Base-by-base conservation (phyloP, 805 yeast genomes). In the Ogataea salicorniae region DNA sequence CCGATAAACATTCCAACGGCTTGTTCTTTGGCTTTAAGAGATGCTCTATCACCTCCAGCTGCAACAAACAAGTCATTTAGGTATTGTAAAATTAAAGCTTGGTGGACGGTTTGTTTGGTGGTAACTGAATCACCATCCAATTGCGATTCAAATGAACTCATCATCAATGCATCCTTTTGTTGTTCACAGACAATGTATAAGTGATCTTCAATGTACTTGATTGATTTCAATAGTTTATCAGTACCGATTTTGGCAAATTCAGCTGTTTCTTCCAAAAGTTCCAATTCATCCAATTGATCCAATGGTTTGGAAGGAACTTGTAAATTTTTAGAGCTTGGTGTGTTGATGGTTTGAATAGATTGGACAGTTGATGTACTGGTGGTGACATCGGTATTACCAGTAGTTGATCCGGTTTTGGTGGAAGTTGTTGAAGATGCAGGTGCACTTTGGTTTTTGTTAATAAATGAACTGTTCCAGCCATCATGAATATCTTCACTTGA, bases 401-500 rank as follows among this genome's bases (percentile, higher is more conserved):
- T 43, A 20, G 59, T 53, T 16, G 66, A 16, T 1, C 59, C 39
- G 1, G 57, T 35, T 3, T 48, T 26, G 16, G 45, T 42, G 1
- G 39, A 22, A 1, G 49, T 44, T 9, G 47, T 34, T 1, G 55
- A 54, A 13, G 62, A 48, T 26, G 63, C 43, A 3, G 58, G 52
- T 2, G 59, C 53, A 11, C 58, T 46, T 18, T 64, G 46, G 2
- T 60, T 50, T 14, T 44, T 42, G 64, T 89, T 88, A 61, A 89
- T 64, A 55, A 87, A 79, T 0, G 96, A 84, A 39, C 87, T 80
- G 62, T 92, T 95, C 73, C 88, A 94, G 0, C 97, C 98, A 14
- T 94, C 89, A 56, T 81, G 94, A 37, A 90, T 76, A 67, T 92
- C 99, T 15, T 91, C 98, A 44, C 94, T 83, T 3, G 95, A 83